phyloP scores from a whole-genome alignment of 2,329 filamentous ascomycete species.

The Alternaria metachromatica region DNA sequence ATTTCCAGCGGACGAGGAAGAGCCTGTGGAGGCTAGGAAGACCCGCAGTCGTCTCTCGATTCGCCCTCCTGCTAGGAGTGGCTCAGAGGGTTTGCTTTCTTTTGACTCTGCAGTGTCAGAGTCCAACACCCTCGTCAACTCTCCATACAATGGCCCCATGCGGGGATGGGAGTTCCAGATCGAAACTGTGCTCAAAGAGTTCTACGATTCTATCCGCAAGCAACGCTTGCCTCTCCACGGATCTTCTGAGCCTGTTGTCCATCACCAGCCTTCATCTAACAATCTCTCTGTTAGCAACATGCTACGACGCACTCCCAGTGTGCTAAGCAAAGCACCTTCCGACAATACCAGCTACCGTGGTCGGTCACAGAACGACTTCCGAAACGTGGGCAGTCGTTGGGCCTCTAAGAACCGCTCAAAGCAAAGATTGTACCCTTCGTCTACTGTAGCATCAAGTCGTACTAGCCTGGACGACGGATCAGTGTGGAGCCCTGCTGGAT shows the following conservation, averaged over 20 bases:
- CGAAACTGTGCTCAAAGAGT: conserved; percentile 88
- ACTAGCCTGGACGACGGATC: conserved; percentile 94
- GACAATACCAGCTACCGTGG: conserved; percentile 78
- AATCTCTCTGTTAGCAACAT: conserved; percentile 74
- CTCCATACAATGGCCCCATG: conserved; percentile 75
- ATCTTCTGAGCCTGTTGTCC: conserved; percentile 58
- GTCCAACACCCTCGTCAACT: conserved; percentile 78
- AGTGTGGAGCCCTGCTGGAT: conserved; percentile 87
- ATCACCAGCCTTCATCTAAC: conserved; percentile 59
- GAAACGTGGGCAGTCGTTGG: conserved; percentile 73
- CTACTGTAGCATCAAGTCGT: conserved; percentile 85
- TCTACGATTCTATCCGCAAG: conserved; percentile 87
- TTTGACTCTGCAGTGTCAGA: conserved; percentile 54
- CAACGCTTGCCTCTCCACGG: conserved; percentile 87
- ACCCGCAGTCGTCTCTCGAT: conserved; percentile 53
- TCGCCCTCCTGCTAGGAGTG: conserved; percentile 46
- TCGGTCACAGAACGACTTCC: conserved; percentile 68
- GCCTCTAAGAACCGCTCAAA: conserved; percentile 85
- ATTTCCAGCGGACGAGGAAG: conserved; percentile 40
- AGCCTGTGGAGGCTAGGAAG: conserved; percentile 46
- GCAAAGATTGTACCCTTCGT: conserved; percentile 75
- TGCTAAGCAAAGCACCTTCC: conserved; percentile 90
- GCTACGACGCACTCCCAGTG: conserved; percentile 86
- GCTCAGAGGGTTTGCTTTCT: conserved; percentile 43
- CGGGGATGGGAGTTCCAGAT: conserved; percentile 88